Evolutionary conservation across 2,329 filamentous ascomycete genomes (phyloP).

Genomic region (Westerdykella sp.): DNA sequence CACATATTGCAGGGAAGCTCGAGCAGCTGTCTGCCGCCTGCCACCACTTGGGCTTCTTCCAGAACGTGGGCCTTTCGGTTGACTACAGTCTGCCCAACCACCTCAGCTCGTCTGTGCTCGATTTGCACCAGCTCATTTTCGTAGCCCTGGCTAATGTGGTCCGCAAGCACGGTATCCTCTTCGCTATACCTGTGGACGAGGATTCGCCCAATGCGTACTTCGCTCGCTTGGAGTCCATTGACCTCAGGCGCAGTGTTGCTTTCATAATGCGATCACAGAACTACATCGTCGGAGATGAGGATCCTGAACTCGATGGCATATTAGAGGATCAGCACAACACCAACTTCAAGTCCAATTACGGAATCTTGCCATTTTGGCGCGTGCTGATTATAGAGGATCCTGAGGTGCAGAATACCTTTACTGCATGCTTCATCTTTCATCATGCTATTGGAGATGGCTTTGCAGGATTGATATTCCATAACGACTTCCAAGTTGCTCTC

Average conservation of each 20-base stretch:
- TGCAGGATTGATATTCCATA: too few relatives aligned
- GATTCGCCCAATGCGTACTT: slow-evolving; percentile 34
- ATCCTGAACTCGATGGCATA: slow-evolving; percentile 36
- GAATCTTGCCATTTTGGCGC: too few relatives aligned
- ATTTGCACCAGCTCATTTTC: slow-evolving; percentile 29
- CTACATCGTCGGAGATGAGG: slow-evolving; percentile 7
- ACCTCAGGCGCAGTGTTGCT: slow-evolving; percentile 32
- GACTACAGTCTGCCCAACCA: slow-evolving; percentile 8
- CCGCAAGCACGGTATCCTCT: slow-evolving; percentile 36
- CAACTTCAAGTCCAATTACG: too few relatives aligned
- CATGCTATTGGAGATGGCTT: too few relatives aligned
- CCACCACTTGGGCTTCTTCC: slow-evolving; percentile 38
- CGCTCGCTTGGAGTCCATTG: slow-evolving; percentile 36
- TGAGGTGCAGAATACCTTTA: too few relatives aligned
- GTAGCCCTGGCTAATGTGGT: slow-evolving; percentile 27
- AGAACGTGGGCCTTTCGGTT: slow-evolving; percentile 37
- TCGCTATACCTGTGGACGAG: slow-evolving; percentile 37
- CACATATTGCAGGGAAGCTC: slow-evolving; percentile 26
- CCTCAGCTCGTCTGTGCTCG: not conserved
- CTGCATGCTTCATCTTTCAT: too few relatives aligned
- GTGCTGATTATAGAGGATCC: too few relatives aligned
- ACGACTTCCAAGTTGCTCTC: too few relatives aligned
- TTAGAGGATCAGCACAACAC: slow-evolving; percentile 38
- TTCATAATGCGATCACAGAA: slow-evolving; percentile 15
- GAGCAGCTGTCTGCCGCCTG: slow-evolving; percentile 39